Evolutionary conservation across 352 stramenopile species (phyloP).

Genomic region (Phytophthora crassamura): DNA sequence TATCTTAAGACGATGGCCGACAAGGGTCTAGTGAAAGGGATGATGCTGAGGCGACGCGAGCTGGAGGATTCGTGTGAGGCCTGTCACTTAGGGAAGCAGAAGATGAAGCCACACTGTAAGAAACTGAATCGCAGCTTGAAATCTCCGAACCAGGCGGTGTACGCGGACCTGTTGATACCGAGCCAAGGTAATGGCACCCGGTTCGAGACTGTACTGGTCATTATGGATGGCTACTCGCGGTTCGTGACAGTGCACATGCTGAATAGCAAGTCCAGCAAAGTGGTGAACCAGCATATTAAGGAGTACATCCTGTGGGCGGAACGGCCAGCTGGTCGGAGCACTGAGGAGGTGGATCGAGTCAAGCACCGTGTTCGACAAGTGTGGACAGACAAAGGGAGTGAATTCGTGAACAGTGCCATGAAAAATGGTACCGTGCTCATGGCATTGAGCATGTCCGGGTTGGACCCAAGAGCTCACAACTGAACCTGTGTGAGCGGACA

Average conservation of each 20-base stretch:
- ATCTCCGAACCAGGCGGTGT: conserved; percentile 1
- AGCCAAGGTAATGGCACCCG: conserved; percentile 5
- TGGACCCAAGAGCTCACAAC: conserved; percentile 17
- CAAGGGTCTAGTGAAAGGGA: conserved; percentile 2
- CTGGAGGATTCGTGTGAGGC: not conserved
- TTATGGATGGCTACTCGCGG: conserved; percentile 9
- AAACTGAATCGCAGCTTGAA: not conserved
- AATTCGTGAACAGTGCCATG: conserved; percentile 9
- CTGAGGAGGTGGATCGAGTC: not conserved
- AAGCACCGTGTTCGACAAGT: conserved; percentile 3
- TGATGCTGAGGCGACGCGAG: not conserved
- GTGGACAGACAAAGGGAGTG: too few species aligned
- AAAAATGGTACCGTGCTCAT: conserved; percentile 3
- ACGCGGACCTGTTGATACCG: conserved; percentile 4
- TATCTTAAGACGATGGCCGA: conserved; percentile 12
- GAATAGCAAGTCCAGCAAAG: conserved; percentile 5
- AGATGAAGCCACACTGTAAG: not conserved
- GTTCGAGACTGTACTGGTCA: conserved; percentile 7
- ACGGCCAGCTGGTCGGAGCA: not conserved
- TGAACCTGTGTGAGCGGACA: conserved; percentile 15
- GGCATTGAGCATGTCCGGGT: conserved; percentile 16
- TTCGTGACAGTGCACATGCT: conserved; percentile 5
- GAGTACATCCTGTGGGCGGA: conserved; percentile 5
- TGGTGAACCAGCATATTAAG: conserved; percentile 1
- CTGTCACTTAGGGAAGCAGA: conserved; percentile 5